A percentile compares a stretch with the other conserved stretches of the same genome.
Conservation (phyloP, 2,329 filamentous ascomycete genomes). For the Scedosporium aurantiacum region DNA sequence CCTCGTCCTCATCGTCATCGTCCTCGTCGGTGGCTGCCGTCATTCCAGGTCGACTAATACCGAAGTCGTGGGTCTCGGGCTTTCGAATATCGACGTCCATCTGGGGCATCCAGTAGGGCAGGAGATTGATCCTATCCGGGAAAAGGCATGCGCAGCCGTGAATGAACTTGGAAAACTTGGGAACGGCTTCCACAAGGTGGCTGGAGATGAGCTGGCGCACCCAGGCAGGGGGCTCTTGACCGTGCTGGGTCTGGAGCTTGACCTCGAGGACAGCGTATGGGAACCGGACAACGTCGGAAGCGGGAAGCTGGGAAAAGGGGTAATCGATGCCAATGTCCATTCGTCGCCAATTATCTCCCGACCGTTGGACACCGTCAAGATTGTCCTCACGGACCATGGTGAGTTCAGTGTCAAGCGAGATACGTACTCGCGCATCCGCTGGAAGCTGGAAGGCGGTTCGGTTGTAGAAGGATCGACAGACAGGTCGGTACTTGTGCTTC, state of each 20-base stretch:
- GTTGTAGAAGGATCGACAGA: slow-evolving; percentile 95
- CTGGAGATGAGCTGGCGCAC: slow-evolving; percentile 86
- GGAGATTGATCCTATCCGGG: slow-evolving; percentile 72
- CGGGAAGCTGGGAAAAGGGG: slow-evolving; percentile 79
- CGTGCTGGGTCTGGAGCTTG: slow-evolving; percentile 91
- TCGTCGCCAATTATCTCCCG: slow-evolving; percentile 85
- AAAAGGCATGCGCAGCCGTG: slow-evolving; percentile 86
- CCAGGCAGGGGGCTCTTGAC: slow-evolving; percentile 93
- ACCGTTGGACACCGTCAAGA: slow-evolving; percentile 63
- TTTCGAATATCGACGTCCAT: slow-evolving; percentile 98
- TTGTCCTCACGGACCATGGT: slow-evolving; percentile 96
- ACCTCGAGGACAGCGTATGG: slow-evolving; percentile 95
- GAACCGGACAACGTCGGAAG: slow-evolving; percentile 79
- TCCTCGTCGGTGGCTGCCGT: slow-evolving; percentile 67
- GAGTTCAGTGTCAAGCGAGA: slow-evolving; percentile 91
- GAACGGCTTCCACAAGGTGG: slow-evolving; percentile 95
- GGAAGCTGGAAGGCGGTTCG: slow-evolving; percentile 95
- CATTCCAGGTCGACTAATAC: slow-evolving; percentile 66
- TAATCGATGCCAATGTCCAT: slow-evolving; percentile 97
- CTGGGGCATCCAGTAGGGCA: slow-evolving; percentile 97
- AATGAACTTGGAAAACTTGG: slow-evolving; percentile 99
- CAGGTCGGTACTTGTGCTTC: slow-evolving; percentile 74
- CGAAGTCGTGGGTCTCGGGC: slow-evolving; percentile 76
- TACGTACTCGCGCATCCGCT: slow-evolving; percentile 88
- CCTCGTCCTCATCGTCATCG: slow-evolving; percentile 58